Evolutionary conservation across 768 basidiomycete species (phyloP).

Genomic region (Rhodocollybia butyracea): DNA sequence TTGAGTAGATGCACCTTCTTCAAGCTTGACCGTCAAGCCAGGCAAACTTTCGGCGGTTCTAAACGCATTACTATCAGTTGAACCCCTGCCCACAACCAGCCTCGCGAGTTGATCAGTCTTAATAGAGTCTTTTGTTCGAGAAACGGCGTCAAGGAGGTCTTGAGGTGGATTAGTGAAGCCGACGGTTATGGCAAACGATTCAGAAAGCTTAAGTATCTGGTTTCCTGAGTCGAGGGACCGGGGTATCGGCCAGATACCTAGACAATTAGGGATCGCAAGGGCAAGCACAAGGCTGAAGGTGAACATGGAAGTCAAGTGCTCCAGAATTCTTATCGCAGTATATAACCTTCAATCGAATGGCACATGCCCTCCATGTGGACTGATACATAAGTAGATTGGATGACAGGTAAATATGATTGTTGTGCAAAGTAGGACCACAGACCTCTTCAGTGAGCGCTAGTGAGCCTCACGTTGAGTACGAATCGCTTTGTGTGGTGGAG

Average conservation of each 20-base stretch:
- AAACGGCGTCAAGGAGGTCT: conserved; percentile 58
- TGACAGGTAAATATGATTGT: no score
- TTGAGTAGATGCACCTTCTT: conserved; percentile 24
- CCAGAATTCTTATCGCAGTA: no score
- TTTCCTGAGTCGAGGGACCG: conserved; percentile 40
- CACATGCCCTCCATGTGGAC: neutral
- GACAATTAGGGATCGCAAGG: neutral
- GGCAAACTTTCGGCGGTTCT: conserved; percentile 37
- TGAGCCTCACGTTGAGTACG: no score
- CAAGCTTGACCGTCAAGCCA: conserved; percentile 41
- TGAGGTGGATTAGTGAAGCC: conserved; percentile 40
- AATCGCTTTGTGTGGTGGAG: no score
- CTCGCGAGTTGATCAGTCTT: conserved; percentile 54
- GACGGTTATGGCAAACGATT: conserved; percentile 48
- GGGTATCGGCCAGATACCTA: conserved; percentile 45
- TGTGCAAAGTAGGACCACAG: no score
- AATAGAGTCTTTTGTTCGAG: conserved; percentile 42
- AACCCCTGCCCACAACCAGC: conserved; percentile 58
- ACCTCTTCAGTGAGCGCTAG: no score
- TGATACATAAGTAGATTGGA: no score
- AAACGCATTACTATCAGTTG: conserved; percentile 38
- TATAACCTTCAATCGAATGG: neutral
- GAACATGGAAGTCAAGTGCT: neutral
- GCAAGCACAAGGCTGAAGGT: neutral
- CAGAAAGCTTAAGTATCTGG: conserved; percentile 42